Evolutionary conservation across 2,329 filamentous ascomycete species (phyloP).

Genomic region (Botrytis byssoidea): DNA sequence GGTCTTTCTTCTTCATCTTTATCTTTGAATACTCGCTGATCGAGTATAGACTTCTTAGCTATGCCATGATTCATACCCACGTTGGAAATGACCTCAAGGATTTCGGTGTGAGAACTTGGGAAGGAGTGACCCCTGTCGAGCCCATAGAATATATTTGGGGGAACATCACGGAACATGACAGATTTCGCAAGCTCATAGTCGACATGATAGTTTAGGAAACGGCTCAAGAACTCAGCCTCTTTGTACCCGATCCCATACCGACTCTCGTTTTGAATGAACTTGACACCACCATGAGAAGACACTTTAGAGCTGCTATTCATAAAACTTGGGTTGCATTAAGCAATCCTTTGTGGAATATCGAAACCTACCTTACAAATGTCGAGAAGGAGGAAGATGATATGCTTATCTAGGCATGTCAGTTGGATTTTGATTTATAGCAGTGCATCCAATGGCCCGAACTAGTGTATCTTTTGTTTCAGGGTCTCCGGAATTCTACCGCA

Average conservation of each 20-base stretch:
- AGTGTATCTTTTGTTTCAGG: too few species aligned
- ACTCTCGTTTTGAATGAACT: not conserved
- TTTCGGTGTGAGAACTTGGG: conserved; percentile 21
- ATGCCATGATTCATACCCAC: conserved; percentile 23
- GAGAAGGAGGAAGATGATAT: not conserved
- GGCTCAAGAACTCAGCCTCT: not conserved
- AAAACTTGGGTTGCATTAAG: accelerated
- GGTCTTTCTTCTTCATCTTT: too few species aligned
- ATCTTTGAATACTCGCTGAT: not conserved
- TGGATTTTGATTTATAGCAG: not conserved
- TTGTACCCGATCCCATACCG: not conserved
- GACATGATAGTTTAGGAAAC: conserved; percentile 18
- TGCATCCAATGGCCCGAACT: not conserved
- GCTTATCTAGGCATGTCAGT: not conserved
- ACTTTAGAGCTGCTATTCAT: too few species aligned
- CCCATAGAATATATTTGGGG: conserved; percentile 6
- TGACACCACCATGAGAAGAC: not conserved
- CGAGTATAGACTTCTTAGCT: not conserved
- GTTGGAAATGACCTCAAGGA: conserved; percentile 20
- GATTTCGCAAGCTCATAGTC: conserved; percentile 18
- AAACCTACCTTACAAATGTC: not conserved
- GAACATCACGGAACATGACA: not conserved
- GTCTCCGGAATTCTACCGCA: too few species aligned
- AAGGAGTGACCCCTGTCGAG: not conserved
- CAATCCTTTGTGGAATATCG: not conserved